Evolutionary conservation across 192 early-diverging fungal genomes (phyloP).

Genomic region (Endogone sp.): DNA sequence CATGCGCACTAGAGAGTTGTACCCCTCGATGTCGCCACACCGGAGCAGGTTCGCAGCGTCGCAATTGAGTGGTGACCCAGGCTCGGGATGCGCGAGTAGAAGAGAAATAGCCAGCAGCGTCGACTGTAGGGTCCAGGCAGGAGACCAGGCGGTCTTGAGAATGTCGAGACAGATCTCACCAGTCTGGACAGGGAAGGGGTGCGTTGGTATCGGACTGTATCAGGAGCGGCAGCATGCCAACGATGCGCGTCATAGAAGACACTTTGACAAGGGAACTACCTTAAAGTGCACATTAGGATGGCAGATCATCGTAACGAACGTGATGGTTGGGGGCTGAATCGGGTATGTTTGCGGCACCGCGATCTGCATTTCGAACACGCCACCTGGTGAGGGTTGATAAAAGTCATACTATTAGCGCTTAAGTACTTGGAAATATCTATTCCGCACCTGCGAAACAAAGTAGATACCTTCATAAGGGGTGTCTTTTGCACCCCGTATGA

Average conservation of each 20-base stretch:
- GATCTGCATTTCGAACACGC: conserved; percentile 68
- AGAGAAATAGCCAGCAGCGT: conserved; percentile 79
- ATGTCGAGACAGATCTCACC: conserved; percentile 98
- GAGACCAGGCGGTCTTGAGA: conserved; percentile 90
- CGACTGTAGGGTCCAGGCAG: conserved; percentile 90
- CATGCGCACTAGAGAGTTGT: conserved; percentile 84
- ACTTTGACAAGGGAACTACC: conserved; percentile 35
- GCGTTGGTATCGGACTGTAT: background rate
- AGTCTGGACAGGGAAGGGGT: conserved; percentile 46
- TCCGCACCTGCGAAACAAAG: background rate
- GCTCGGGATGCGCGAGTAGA: conserved; percentile 81
- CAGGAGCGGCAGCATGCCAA: background rate
- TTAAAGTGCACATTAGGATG: conserved; percentile 96
- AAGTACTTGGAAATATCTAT: background rate
- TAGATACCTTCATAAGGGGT: conserved; percentile 69
- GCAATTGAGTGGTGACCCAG: conserved; percentile 88
- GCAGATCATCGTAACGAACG: conserved; percentile 72
- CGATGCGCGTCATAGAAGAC: background rate
- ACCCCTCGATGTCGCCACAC: conserved; percentile 82
- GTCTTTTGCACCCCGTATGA: conserved; percentile 56
- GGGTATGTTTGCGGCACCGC: conserved; percentile 69
- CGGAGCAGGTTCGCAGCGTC: conserved; percentile 93
- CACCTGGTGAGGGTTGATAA: conserved; percentile 52
- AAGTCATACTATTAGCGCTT: background rate
- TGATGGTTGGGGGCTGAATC: conserved; percentile 71